These are phyloP conservation scores for Pulveroboletus sp. DNA, from an alignment of 768 basidiomycete genomes.

Conservation along the genomic window DNA sequence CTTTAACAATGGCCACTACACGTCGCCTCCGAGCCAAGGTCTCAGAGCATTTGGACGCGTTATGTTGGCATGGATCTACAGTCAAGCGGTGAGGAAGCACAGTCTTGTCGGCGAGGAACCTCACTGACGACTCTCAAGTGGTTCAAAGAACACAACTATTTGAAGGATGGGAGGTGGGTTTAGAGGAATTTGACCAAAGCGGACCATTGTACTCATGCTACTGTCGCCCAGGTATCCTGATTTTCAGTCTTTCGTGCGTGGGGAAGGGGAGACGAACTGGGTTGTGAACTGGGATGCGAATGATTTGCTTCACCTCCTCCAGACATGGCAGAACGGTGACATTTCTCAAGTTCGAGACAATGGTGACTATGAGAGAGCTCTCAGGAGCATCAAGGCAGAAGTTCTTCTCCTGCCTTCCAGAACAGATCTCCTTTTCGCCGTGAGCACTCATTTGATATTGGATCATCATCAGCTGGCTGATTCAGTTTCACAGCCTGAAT, in stretches of 20 bases:
- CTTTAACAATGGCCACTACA: slow-evolving; percentile 52
- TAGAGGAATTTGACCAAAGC: neutral
- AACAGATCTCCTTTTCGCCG: slow-evolving; percentile 56
- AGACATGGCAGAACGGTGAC: slow-evolving; percentile 50
- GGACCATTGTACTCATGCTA: neutral
- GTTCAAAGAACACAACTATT: slow-evolving; percentile 46
- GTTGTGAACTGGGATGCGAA: slow-evolving; percentile 50
- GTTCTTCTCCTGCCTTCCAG: slow-evolving; percentile 55
- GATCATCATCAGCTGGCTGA: neutral
- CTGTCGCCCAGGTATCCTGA: slow-evolving; percentile 39
- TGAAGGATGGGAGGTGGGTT: slow-evolving; percentile 37
- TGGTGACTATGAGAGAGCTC: slow-evolving; percentile 39
- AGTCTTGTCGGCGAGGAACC: slow-evolving; percentile 76
- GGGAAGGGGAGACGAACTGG: slow-evolving; percentile 46
- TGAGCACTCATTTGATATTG: slow-evolving; percentile 14
- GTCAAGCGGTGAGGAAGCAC: slow-evolving; percentile 54
- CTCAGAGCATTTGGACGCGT: slow-evolving; percentile 53
- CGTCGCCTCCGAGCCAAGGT: slow-evolving; percentile 40
- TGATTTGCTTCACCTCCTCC: slow-evolving; percentile 45
- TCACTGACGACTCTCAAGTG: slow-evolving; percentile 34
- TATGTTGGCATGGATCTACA: slow-evolving; percentile 52
- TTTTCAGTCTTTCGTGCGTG: slow-evolving; percentile 45
- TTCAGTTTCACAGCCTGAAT: slow-evolving; percentile 46
- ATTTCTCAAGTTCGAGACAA: slow-evolving; percentile 42
- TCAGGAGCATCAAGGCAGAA: slow-evolving; percentile 44